Evolutionary conservation across 192 early-diverging fungal species (phyloP), one percentile per base, ranked within the genome.

Genomic region (Thoreauomyces humboldtii): DNA sequence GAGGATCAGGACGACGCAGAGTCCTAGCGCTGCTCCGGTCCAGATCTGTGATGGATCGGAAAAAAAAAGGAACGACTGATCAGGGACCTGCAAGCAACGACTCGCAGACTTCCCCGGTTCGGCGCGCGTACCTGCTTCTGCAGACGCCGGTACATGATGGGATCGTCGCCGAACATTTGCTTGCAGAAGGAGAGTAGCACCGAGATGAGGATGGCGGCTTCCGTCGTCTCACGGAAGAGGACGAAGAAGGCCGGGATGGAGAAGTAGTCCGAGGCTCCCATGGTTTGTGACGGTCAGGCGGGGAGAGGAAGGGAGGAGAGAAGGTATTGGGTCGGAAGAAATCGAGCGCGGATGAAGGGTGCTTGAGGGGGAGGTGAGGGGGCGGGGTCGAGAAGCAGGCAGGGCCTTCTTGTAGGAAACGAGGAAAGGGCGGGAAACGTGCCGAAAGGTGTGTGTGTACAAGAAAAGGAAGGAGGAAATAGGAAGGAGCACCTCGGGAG

Each of bases 151-250:
- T 70, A 78, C 19, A 85, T 68, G 14, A 31, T 59, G 0, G 52
- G 34, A 61, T 86, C 73, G 21, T 63, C 19, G 15, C 75, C 68
- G 56, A 92, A 81, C 61, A 88, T 78, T 62, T 88, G 85, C 25
- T 74, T 59, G 69, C 89, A 70, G 76, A 93, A 93, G 22, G 90
- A 73, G 25, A 93, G 79, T 14, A 94, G 71, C 19, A 97, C 91
- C n/a, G 88, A 87, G 54, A 97, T 75, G 69, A 97, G 87, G 61
- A 96, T 85, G 21, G 87, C 86, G 3, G 89, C 91, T 78, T 97
- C 94, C 15, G 89, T 79, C 28, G 91, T 88, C 78, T 95, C 78
- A 19, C 78, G 60, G 29, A 76, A 72, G 46, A 80, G 59, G 33
- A 80, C 73, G 59, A 80, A 76, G 67, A 74, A 80, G 52, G 76